These are phyloP conservation scores for Clitoria ternatea DNA, from an alignment of 306 rosid species.

Conservation along the genomic window DNA sequence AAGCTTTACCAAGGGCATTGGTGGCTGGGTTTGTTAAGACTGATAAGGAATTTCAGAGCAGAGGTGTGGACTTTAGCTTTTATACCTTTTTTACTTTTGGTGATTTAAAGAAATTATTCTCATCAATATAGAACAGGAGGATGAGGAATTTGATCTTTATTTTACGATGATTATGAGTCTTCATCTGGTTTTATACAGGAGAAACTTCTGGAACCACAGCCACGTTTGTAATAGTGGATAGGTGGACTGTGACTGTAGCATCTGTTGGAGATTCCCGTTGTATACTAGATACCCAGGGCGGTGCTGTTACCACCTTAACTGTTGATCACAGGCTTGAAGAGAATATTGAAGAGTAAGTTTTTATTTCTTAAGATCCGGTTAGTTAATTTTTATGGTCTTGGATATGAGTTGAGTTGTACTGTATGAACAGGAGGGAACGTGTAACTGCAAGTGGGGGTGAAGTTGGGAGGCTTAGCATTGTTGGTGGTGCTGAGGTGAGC, in stretches of 20 bases:
- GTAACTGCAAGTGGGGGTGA: slow-evolving; percentile 97
- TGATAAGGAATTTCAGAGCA: slow-evolving; percentile 88
- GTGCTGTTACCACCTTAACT: slow-evolving; percentile 71
- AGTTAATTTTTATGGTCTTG: neutral
- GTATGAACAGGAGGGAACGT: slow-evolving; percentile 72
- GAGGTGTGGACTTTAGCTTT: slow-evolving; percentile 49
- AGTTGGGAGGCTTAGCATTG: slow-evolving; percentile 92
- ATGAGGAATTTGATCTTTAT: slow-evolving; percentile 6
- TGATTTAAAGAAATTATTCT: neutral
- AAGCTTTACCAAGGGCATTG: slow-evolving; percentile 88
- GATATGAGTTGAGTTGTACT: slow-evolving; percentile 8
- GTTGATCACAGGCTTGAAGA: slow-evolving; percentile 97
- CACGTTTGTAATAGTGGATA: slow-evolving; percentile 87
- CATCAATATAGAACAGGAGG: slow-evolving; percentile 37
- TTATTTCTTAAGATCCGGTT: neutral
- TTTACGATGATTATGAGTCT: slow-evolving; percentile 16
- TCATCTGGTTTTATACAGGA: slow-evolving; percentile 43
- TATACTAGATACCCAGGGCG: slow-evolving; percentile 87
- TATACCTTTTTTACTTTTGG: neutral
- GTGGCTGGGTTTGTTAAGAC: slow-evolving; percentile 98
- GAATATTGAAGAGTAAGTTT: slow-evolving; percentile 78
- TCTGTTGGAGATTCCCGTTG: slow-evolving; percentile 98
- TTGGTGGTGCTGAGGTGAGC: slow-evolving; percentile 89
- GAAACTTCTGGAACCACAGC: slow-evolving; percentile 99
- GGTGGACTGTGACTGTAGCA: slow-evolving; percentile 98